Base-by-base conservation (phyloP, 2,329 filamentous ascomycete species). In the Penicillium sclerotigenum region DNA sequence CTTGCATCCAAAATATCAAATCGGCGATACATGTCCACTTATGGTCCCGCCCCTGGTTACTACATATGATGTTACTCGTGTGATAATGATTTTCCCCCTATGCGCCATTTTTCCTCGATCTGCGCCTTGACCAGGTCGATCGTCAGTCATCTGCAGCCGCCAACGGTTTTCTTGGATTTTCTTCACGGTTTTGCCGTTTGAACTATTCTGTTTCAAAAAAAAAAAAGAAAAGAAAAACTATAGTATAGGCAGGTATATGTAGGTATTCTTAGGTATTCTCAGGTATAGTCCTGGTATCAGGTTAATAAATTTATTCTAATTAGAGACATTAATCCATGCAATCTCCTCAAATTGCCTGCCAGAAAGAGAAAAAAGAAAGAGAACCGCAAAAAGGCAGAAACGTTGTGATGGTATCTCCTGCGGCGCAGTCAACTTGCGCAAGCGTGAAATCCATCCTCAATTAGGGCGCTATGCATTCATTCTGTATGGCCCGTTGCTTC, bases 61-160 rank as follows among this genome's bases (percentile, higher is more conserved):
- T 29, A 26, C 38, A 20, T 29, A 16, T 31, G 18, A 13, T 28
- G 31, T 41, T 52, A 38, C 28, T 47, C 38, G 51, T n/a, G 52
- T 58, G 56, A 54, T 50, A 49, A 36, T 33, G 26, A 36, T 26
- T 38, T 31, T 18, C 28, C 33, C 33, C 41, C n/a, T n/a, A n/a
- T 56, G 41, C 46, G 47, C 18, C 56, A 59, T 53, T 49, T 51
- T 51, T 51, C 36, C 40, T 54, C 50, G 57, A 55, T 56, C 52
- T 47, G 24, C 52, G 54, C 48, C 36, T 45, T 56, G 49, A 50
- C 48, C 52, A 52, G 28, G 50, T 18, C 22, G 54, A 59, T 59
- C 54, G 52, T 58, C 59, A 52, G 53, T 61, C 53, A 59, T 61
- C 60, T 59, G 57, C 54, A 63, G 56, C 45, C 40, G 47, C 57